phyloP scores from a whole-genome alignment of 345 rosid species.

The Salix dunnii region DNA sequence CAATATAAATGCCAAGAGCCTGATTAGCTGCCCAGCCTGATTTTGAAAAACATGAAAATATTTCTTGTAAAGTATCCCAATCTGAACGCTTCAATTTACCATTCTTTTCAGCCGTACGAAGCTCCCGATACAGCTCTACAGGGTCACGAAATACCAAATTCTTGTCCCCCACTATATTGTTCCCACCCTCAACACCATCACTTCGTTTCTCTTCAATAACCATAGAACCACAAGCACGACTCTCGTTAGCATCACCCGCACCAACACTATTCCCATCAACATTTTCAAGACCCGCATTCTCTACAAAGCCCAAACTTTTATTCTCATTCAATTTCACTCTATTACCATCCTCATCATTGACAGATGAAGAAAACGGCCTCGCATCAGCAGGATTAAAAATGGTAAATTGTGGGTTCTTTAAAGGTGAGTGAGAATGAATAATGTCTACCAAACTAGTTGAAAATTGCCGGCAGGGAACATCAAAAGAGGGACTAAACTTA shows the following conservation, averaged over 20 bases:
- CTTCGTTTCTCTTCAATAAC: slow-evolving; percentile 16
- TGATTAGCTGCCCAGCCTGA: slow-evolving; percentile 90
- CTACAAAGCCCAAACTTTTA: slow-evolving; percentile 15
- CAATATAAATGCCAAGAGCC: slow-evolving; percentile 80
- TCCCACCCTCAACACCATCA: slow-evolving; percentile 15
- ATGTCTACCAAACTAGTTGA: slow-evolving; percentile 17
- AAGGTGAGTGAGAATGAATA: slow-evolving; percentile 11
- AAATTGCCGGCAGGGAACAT: slow-evolving; percentile 30
- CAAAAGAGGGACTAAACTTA: slow-evolving; percentile 18
- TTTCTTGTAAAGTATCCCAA: slow-evolving; percentile 41
- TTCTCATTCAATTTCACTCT: background rate
- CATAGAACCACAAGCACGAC: background rate
- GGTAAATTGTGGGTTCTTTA: slow-evolving; percentile 11
- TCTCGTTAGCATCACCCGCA: slow-evolving; percentile 11
- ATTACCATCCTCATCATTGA: slow-evolving; percentile 17
- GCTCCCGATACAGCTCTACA: slow-evolving; percentile 52
- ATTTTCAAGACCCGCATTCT: slow-evolving; percentile 18
- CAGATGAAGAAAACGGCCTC: slow-evolving; percentile 36
- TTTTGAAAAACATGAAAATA: slow-evolving; percentile 45
- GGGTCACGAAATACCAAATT: slow-evolving; percentile 44
- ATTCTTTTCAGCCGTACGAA: slow-evolving; percentile 35
- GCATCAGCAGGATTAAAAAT: slow-evolving; percentile 19
- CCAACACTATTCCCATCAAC: slow-evolving; percentile 11
- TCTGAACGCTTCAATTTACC: slow-evolving; percentile 37
- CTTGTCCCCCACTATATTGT: slow-evolving; percentile 5